Percentiles rank a stretch among this genome's conserved stretches.
Evolutionary conservation across 192 early-diverging fungal species (phyloP).

Genomic region (Gorgonomyces haynaldii): DNA sequence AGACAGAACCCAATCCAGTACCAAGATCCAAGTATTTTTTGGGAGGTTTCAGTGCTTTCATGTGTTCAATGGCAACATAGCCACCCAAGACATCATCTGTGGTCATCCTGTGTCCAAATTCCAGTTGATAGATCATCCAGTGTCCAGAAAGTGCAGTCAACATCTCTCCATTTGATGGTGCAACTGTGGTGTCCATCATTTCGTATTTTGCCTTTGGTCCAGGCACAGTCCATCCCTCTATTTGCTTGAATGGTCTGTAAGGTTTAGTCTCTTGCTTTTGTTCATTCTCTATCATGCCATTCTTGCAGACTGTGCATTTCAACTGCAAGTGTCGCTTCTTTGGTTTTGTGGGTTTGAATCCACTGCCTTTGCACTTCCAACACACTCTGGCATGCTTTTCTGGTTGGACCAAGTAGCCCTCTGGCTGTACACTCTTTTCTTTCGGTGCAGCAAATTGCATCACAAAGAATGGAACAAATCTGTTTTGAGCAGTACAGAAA

Average conservation of each 20-base stretch:
- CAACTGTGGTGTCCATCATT: not conserved
- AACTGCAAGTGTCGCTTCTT: not conserved
- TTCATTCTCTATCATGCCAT: not conserved
- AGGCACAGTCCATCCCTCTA: not conserved
- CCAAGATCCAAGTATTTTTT: constrained; percentile 23
- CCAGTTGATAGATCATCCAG: constrained; percentile 27
- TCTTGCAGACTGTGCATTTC: constrained; percentile 7
- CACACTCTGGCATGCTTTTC: too few species aligned
- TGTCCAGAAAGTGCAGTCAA: constrained; percentile 19
- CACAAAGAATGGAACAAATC: too few species aligned
- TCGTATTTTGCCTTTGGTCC: not conserved
- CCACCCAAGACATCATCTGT: constrained; percentile 25
- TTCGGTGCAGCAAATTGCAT: too few species aligned
- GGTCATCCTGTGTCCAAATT: constrained; percentile 23
- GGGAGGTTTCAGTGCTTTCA: not conserved
- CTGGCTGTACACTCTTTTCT: too few species aligned
- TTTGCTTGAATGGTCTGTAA: not conserved
- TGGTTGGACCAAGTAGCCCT: too few species aligned
- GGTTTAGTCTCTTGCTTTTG: not conserved
- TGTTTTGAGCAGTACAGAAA: constrained; percentile 38
- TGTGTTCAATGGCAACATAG: constrained; percentile 16
- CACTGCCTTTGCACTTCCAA: constrained; percentile 5
- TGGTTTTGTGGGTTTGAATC: not conserved
- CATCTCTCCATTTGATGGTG: constrained; percentile 15
- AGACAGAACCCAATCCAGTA: constrained; percentile 23